Percentiles rank a stretch among this genome's conserved stretches.
These are phyloP conservation scores for Talaromyces atroroseus DNA, from an alignment of 2,329 filamentous ascomycete genomes.

Conservation along the genomic window DNA sequence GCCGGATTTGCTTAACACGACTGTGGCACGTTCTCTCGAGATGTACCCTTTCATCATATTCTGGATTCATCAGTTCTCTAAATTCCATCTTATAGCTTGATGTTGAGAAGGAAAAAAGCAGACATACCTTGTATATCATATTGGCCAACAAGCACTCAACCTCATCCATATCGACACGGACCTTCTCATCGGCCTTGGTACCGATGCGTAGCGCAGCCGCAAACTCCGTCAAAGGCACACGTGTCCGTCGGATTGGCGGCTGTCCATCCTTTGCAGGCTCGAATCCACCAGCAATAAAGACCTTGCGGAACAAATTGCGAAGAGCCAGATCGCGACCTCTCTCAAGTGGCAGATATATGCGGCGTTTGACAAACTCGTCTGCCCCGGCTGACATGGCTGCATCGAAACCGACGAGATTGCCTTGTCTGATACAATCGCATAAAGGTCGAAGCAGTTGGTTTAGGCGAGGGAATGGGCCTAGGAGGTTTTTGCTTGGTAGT, in stretches of 20 bases:
- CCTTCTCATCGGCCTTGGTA: slow-evolving; percentile 44
- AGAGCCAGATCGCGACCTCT: slow-evolving; percentile 85
- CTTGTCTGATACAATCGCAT: slow-evolving; percentile 70
- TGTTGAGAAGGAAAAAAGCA: not conserved
- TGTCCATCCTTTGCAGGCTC: slow-evolving; percentile 67
- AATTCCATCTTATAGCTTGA: not conserved
- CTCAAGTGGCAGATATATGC: slow-evolving; percentile 92
- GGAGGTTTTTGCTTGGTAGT: slow-evolving; percentile 66
- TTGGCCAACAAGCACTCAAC: slow-evolving; percentile 93
- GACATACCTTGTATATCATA: slow-evolving; percentile 90
- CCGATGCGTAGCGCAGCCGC: slow-evolving; percentile 74
- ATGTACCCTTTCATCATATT: slow-evolving; percentile 98
- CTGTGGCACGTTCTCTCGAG: slow-evolving; percentile 77
- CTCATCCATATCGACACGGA: slow-evolving; percentile 76
- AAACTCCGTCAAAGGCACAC: slow-evolving; percentile 79
- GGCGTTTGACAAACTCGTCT: slow-evolving; percentile 85
- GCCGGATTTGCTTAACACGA: slow-evolving; percentile 83
- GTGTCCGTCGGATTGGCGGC: slow-evolving; percentile 58
- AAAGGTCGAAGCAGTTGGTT: slow-evolving; percentile 74
- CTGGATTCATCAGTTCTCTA: slow-evolving; percentile 41
- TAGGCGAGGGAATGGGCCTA: slow-evolving; percentile 70
- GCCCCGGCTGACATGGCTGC: slow-evolving; percentile 73
- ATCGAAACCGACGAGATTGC: slow-evolving; percentile 80
- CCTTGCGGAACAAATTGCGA: slow-evolving; percentile 85
- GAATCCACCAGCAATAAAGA: slow-evolving; percentile 78